Evolutionary conservation across 148 eudicot genomes (phyloP), one percentile per base, ranked within the genome.

Genomic region (Fagopyrum homotropicum): DNA sequence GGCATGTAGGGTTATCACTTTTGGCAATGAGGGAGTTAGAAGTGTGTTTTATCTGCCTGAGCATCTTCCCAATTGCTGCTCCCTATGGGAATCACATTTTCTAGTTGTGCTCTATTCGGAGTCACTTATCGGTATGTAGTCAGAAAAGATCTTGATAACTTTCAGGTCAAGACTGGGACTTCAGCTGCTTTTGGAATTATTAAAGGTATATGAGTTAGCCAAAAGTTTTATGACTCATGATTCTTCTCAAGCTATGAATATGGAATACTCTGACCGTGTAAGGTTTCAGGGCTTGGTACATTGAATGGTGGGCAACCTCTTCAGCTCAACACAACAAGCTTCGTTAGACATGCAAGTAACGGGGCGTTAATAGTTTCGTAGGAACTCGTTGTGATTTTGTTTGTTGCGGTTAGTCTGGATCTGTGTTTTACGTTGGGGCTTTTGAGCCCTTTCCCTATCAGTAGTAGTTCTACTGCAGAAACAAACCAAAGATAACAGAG

Each of bases 71-170:
- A 86, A 80, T 87, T 96, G 15, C 73, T 91, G 52, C 86, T 96
- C 70, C 90, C 89, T 40, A 69, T 86, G 22, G 88, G 86, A 22
- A 76, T 85, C 79, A 88, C 88, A 74, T 86, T 92, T 61, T 78
- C 78, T 51, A 92, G 94, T 49, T 96, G 98, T 83, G 99, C 99
- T 55, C 79, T 92, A 73, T 92, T 86, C 50, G 99, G 99, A 66
- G 90, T 88, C 76, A 92, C 98, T 48, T 92, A 83, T 73, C 82
- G 98, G 16, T 92, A 96, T 80, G 96, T 90, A 9, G 83, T 92
- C 26, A 82, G 99, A 85, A 86, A 93, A 82, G 98, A 96, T 77
- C 84, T 96, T 81, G 94, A 89, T 61, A 83, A 96, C 75, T 79
- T 86, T 79, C 98, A 96, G 76, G 97, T 96, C 57, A 96, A 96